Conservation (phyloP, 345 rosid species). For the Lepidium didymum region DNA sequence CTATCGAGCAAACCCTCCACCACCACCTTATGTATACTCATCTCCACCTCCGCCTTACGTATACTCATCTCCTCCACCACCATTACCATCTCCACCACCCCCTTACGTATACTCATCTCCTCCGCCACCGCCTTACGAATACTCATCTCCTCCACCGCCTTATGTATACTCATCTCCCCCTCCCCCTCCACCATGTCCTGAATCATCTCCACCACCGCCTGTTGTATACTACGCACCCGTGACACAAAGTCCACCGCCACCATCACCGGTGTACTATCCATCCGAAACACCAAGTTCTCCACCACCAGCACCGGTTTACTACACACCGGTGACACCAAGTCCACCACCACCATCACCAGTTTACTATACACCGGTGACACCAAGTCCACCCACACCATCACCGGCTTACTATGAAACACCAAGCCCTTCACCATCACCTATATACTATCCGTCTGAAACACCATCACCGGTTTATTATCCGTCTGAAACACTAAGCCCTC, state of each 20-base stretch:
- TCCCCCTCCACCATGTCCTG: constrained; percentile 29
- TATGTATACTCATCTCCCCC: constrained; percentile 34
- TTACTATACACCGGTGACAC: constrained; percentile 10
- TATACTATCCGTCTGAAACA: neutral
- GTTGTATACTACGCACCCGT: constrained; percentile 22
- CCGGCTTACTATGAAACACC: neutral
- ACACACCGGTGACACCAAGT: neutral
- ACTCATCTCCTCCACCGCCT: constrained; percentile 12
- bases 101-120: constrained; percentile 27
- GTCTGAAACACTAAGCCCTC: neutral
- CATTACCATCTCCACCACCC: constrained; percentile 31
- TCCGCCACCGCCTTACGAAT: constrained; percentile 13
- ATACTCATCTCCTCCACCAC: constrained; percentile 12
- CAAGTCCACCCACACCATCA: constrained; percentile 29
- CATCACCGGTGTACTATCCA: constrained; percentile 23
- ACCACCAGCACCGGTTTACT: constrained; percentile 11
- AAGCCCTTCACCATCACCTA: constrained; percentile 20
- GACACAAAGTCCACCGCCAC: constrained; percentile 32
- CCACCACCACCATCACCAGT: constrained; percentile 27
- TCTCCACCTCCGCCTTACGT: constrained; percentile 28
- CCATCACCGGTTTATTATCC: constrained; percentile 5
- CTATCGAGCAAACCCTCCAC: constrained; percentile 21
- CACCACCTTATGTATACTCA: constrained; percentile 24
- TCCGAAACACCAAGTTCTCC: constrained; percentile 20
- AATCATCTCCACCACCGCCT: constrained; percentile 44